Evolutionary conservation across 1,284 basidiomycete genomes (phyloP), one percentile per base, ranked within the genome.

Genomic region (Wallemia mellicola): DNA sequence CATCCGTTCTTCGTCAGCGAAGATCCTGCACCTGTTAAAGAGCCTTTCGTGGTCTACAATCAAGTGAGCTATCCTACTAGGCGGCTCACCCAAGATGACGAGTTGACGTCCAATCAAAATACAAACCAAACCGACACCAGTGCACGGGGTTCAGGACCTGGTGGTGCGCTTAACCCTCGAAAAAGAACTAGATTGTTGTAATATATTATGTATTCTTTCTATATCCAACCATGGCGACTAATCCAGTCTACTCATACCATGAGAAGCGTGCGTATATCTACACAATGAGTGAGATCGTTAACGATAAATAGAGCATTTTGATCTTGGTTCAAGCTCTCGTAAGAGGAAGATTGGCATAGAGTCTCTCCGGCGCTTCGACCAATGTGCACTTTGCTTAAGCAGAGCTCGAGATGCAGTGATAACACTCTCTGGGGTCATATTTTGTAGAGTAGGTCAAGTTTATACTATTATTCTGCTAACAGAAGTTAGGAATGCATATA

Each of bases 401-500:
- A 7, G 7, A 17, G 55, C 55, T 2, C 55, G 55, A 5, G 55
- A 57, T 9, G 55, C 55, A 17, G 3, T 3, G 25, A 57, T 15
- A 5, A 57, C 55, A 2, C 24, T 3, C 15, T 11, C 9, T 19
- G 55, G 55, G 5, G 27, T 57, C 3, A 57, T 57, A 26, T 57
- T 11, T n/a, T 57, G 55, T 24, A 26, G 27, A 24, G n/a, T n/a
- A n/a, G n/a, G n/a, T n/a, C n/a, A n/a, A n/a, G n/a, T n/a, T n/a
- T n/a, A n/a, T n/a, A n/a, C n/a, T n/a, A n/a, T n/a, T n/a, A n/a
- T n/a, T n/a, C n/a, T n/a, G n/a, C n/a, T n/a, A n/a, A n/a, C n/a
- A n/a, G n/a, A n/a, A n/a, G n/a, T n/a, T n/a, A n/a, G n/a, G 55
- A 57, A n/a, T 57, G 55, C 24, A 57, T 57, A 26, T 57, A 24